Base-by-base conservation (phyloP, 2,329 filamentous ascomycete genomes). In the Ampelomyces quisqualis region DNA sequence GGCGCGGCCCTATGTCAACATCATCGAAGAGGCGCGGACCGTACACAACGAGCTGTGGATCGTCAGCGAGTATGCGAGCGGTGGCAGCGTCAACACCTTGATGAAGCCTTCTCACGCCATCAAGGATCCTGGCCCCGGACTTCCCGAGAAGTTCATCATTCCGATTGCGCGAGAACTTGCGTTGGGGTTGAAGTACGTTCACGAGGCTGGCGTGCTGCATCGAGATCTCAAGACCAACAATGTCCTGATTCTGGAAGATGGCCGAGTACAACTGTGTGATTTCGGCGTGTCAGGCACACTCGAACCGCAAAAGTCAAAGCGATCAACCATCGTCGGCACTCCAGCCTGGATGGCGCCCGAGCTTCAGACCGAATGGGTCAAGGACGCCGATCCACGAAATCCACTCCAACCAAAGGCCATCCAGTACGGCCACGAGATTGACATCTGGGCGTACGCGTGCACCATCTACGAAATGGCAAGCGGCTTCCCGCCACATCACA, bases 321-420 rank as follows among this genome's bases (percentile, higher is more conserved):
- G 87, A 38, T 84, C 84, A 3, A 91, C 88, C 1, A 84, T 91
- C 34, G 86, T 91, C 40, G 88, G 88, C 15, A 93, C 88, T 0
- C 84, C 85, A 3, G 83, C 90, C 66, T 93, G 87, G 85, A 90
- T 93, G 87, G 86, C 88, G 0, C 86, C 85, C 0, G 88, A 93
- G 57, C 75, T 91, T 9, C 64, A 65, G 27, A 58, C 54, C 41
- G 63, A 64, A 43, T 67, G 62, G 53, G 80, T 84, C 42, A 74
- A 78, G 24, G 73, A 78, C 3, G 74, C 78, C 7, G 80, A 81
- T 37, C 62, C 60, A 4, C 86, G 86, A 60, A 84, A 60, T 34
- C 42, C 56, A 10, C 37, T 58, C 2, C 51, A 56, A 14, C 62
- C 84, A 43, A 84, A 81, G 10, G 83, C 68, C 36, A 60, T 69